phyloP scores from a whole-genome alignment of 352 stramenopile genomes.

The Phytophthora pisi region DNA sequence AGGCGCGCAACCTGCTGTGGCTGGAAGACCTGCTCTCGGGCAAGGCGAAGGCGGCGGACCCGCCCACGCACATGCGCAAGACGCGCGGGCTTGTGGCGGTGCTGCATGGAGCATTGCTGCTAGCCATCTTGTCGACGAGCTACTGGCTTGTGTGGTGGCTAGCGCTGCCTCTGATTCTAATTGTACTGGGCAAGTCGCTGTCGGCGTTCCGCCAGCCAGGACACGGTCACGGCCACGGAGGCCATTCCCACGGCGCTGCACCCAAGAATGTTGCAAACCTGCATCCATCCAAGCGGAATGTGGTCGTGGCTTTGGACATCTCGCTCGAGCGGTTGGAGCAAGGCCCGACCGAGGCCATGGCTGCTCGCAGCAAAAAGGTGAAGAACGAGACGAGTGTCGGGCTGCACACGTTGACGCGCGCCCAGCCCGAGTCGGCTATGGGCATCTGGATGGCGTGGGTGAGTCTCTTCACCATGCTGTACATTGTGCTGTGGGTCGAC shows the following conservation, averaged over 20 bases:
- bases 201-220: slow-evolving; percentile 46
- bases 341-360: slow-evolving; percentile 13
- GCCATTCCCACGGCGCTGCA: slow-evolving; percentile 50
- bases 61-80: slow-evolving; percentile 56
- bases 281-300: slow-evolving; percentile 60
- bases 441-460: slow-evolving; percentile 84
- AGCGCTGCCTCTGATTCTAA: slow-evolving; percentile 58
- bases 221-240: slow-evolving; percentile 34
- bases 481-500: slow-evolving; percentile 69
- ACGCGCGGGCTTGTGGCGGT: slow-evolving; percentile 61
- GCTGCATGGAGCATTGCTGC: slow-evolving; percentile 53
- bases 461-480: slow-evolving; percentile 69
- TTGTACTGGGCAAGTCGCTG: slow-evolving; percentile 59
- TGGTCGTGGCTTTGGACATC: slow-evolving; percentile 35
- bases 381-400: slow-evolving; percentile 31
- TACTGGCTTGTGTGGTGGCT: slow-evolving; percentile 81
- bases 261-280: slow-evolving; percentile 35
- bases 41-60: slow-evolving; percentile 43
- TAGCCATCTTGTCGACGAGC: slow-evolving; percentile 59
- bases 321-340: slow-evolving; percentile 35
- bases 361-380: slow-evolving; percentile 31
- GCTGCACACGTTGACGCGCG: slow-evolving; percentile 37
- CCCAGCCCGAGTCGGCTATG: slow-evolving; percentile 73
- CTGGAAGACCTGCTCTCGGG: slow-evolving; percentile 53
- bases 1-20: slow-evolving; percentile 46